These are phyloP conservation scores for Vitis rotundifolia DNA, from an alignment of 164 flowering plant genomes.

Conservation along the genomic window DNA sequence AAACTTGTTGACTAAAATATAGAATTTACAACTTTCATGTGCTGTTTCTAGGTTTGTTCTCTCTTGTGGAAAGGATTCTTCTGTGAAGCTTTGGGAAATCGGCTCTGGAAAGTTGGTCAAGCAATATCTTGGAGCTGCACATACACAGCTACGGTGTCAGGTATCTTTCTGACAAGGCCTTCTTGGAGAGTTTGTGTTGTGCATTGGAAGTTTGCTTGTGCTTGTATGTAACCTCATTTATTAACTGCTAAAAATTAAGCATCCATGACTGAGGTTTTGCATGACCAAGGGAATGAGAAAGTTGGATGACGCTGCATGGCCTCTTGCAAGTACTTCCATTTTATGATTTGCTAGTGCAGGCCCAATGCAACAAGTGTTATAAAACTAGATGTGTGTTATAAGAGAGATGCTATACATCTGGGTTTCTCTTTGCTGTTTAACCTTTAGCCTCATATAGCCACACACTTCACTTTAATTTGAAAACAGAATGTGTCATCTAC, in stretches of 20 bases:
- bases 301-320: too few relatives aligned
- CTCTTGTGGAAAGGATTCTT: slow-evolving; percentile 85
- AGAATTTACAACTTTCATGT: background rate
- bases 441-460: too few relatives aligned
- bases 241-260: background rate
- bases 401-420: too few relatives aligned
- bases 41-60: slow-evolving; percentile 64
- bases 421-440: too few relatives aligned
- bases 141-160: slow-evolving; percentile 73
- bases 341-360: too few relatives aligned
- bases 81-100: slow-evolving; percentile 83
- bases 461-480: too few relatives aligned
- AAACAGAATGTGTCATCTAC: too few relatives aligned
- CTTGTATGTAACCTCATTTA: background rate
- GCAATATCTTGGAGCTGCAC: slow-evolving; percentile 77
- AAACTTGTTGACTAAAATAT: background rate
- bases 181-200: background rate
- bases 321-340: too few relatives aligned
- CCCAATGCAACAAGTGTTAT: too few relatives aligned
- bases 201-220: background rate
- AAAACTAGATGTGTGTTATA: too few relatives aligned
- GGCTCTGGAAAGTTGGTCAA: slow-evolving; percentile 79
- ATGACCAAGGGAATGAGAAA: background rate
- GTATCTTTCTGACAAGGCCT: slow-evolving; percentile 23
- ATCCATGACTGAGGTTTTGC: background rate